Conservation (phyloP, 2,329 filamentous ascomycete species). For the Clathrospora elynae region DNA sequence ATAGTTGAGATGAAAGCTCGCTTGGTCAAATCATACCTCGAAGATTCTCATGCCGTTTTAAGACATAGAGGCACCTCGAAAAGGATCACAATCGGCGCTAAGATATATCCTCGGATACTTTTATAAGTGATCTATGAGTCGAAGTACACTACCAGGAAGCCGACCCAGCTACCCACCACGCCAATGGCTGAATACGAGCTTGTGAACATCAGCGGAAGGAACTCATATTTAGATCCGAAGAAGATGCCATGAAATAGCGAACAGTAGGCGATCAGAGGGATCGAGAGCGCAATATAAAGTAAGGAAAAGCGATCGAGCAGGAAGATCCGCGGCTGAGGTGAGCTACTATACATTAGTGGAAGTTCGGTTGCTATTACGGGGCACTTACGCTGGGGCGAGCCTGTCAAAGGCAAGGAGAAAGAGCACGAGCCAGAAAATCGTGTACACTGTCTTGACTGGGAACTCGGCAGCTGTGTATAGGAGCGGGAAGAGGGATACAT, state of each 20-base stretch:
- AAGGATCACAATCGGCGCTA: background rate
- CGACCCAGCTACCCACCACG: conserved; percentile 94
- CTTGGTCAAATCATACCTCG: background rate
- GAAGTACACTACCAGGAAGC: conserved; percentile 92
- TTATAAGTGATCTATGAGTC: conserved; percentile 30
- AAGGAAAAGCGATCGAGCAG: conserved; percentile 88
- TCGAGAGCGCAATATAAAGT: conserved; percentile 85
- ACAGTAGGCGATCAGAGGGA: conserved; percentile 87
- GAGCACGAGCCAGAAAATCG: conserved; percentile 84
- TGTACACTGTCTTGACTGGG: conserved; percentile 91
- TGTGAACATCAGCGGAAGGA: conserved; percentile 94
- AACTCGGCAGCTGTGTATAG: conserved; percentile 93
- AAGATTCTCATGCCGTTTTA: background rate
- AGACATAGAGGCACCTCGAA: background rate
- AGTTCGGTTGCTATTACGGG: background rate
- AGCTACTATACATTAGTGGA: conserved; percentile 49
- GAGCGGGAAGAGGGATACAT: conserved; percentile 93
- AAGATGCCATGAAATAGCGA: conserved; percentile 81
- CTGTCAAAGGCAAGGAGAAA: conserved; percentile 88
- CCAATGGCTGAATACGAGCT: conserved; percentile 93
- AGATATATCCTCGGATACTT: too few species aligned
- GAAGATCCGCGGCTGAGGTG: conserved; percentile 79
- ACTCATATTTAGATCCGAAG: conserved; percentile 83
- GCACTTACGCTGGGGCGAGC: conserved; percentile 73
- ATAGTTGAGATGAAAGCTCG: background rate